Percentiles rank a stretch among this genome's conserved stretches.
These are phyloP conservation scores for Paracorniculantispora psalliotae DNA, from an alignment of 2,329 filamentous ascomycete genomes.

Conservation along the genomic window DNA sequence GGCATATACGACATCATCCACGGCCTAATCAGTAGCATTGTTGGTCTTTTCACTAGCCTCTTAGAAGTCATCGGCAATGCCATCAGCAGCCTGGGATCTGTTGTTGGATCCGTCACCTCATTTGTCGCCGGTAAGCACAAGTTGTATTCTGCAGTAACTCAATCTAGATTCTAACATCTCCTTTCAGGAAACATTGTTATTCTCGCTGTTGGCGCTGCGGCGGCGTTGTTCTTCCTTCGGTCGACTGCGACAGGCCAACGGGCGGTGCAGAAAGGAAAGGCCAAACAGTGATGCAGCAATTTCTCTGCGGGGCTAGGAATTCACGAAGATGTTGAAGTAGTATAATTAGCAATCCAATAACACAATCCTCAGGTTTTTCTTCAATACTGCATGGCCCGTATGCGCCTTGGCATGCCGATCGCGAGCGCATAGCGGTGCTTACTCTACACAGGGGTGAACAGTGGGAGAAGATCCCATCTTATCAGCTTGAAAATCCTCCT, in stretches of 20 bases:
- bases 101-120: not conserved
- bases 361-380: too few relatives aligned
- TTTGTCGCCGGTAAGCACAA: conserved; percentile 4
- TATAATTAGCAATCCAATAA: too few relatives aligned
- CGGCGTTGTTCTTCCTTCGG: conserved; percentile 2
- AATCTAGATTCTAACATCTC: not conserved
- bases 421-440: too few relatives aligned
- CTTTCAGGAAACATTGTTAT: not conserved
- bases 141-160: not conserved
- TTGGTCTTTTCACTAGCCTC: not conserved
- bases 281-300: not conserved
- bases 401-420: too few relatives aligned
- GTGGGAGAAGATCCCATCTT: too few relatives aligned
- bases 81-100: not conserved
- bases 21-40: not conserved
- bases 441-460: too few relatives aligned
- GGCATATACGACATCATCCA: conserved; percentile 1
- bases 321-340: too few relatives aligned
- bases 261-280: not conserved
- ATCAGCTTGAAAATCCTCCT: too few relatives aligned
- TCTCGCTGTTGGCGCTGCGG: not conserved
- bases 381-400: too few relatives aligned
- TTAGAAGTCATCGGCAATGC: not conserved
- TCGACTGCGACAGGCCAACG: not conserved
- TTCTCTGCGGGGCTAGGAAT: not conserved